Evolutionary conservation across 2,329 filamentous ascomycete species (phyloP), one percentile per base, ranked within the genome.

Genomic region (Diaporthe sp.): DNA sequence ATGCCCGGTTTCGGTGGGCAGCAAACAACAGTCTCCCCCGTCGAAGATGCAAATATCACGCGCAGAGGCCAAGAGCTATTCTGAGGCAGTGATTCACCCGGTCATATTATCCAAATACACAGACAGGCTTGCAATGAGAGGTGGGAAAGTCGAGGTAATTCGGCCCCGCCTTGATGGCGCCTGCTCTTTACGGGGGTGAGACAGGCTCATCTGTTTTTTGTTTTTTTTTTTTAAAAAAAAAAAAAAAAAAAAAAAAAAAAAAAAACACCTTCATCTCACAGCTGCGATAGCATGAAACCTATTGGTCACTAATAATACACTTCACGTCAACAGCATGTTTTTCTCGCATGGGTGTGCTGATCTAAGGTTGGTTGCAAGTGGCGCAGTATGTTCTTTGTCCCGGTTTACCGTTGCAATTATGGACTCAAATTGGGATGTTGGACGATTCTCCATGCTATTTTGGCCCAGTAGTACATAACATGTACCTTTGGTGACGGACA

Each of bases 291-390:
- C 22, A 27, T 30, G 9, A 25, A 37, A 59, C 30, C 30, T 44
- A 61, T 51, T 71, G 32, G 30, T 30, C 55, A 56, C 39, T 71
- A 42, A 61, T 71, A 42, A 61, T 51, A 53, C 17, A 51, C 63
- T 7, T 37, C 22, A 27, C 27, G 17, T 10, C 32, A 22, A 25
- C 13, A 27, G 7, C 15, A 39, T 22, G 32, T 50, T 30, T 25
- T 32, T 51, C 22, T 53, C 30, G 12, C 13, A 19, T 13, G 15
- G 15, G 15, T 10, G 25, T 8, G 30, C 12, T 39, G 25, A 39
- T 9, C 9, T 27, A 7, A 10, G 39, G 13, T 6, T 27, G 30
- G 12, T 7, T 8, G 13, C 12, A 42, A 44, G 17, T 10, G 1
- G 25, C 13, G 42, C 2, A 5, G n/a, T 9, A 25, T 4, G 4